phyloP scores from a whole-genome alignment of 2,329 filamentous ascomycete genomes.

The Aspergillus sp. region DNA sequence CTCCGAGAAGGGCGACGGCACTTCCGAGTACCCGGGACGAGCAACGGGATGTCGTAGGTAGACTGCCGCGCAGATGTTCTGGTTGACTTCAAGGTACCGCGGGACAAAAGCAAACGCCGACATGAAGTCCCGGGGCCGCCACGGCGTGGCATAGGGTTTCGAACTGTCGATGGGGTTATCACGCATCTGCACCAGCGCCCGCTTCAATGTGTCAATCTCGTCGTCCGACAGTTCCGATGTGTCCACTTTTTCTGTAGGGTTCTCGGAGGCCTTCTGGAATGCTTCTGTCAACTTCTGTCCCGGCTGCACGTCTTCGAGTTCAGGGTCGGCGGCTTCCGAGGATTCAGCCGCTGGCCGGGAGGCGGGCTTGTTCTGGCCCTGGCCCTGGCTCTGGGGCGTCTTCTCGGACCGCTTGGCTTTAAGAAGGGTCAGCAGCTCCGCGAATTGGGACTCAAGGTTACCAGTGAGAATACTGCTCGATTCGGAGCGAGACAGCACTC shows the following conservation, averaged over 20 bases:
- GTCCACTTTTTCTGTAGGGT: slow-evolving; percentile 28
- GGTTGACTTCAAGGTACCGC: slow-evolving; percentile 92
- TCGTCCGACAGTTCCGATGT: slow-evolving; percentile 42
- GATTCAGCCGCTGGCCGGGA: slow-evolving; percentile 5
- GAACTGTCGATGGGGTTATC: slow-evolving; percentile 67
- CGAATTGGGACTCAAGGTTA: slow-evolving; percentile 49
- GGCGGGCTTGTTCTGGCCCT: slow-evolving; percentile 1
- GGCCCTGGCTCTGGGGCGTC: slow-evolving; percentile 12
- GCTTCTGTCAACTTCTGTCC: slow-evolving; percentile 26
- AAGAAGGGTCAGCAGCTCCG: slow-evolving; percentile 43
- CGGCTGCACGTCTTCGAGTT: slow-evolving; percentile 11
- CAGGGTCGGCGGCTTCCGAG: slow-evolving; percentile 7
- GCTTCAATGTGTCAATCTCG: slow-evolving; percentile 39
- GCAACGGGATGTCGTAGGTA: slow-evolving; percentile 93
- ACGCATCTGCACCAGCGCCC: slow-evolving; percentile 55
- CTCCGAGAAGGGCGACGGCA: slow-evolving; percentile 71
- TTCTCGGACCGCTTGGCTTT: slow-evolving; percentile 32
- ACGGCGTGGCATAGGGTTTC: slow-evolving; percentile 87
- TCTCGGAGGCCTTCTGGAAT: slow-evolving; percentile 23
- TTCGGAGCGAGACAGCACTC: slow-evolving; percentile 51
- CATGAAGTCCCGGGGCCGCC: slow-evolving; percentile 81
- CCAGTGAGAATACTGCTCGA: slow-evolving; percentile 37
- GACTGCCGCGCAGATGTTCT: slow-evolving; percentile 90
- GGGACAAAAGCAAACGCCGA: slow-evolving; percentile 90
- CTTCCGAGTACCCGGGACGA: slow-evolving; percentile 67